Evolutionary conservation across 805 yeast species (phyloP), one percentile per base, ranked within the genome.

Genomic region (Metschnikowia lachancei): DNA sequence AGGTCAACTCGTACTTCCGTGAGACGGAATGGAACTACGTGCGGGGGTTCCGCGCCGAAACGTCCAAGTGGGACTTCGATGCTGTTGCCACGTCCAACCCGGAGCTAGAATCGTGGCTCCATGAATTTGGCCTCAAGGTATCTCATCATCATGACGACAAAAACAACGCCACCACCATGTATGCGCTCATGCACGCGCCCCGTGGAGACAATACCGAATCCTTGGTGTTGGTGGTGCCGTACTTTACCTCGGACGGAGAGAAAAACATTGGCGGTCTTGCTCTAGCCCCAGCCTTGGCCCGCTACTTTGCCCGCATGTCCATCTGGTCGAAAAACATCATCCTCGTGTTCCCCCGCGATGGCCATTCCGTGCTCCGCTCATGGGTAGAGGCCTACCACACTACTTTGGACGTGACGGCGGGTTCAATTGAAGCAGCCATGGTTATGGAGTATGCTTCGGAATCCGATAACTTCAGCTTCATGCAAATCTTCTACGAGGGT

Each of bases 371-470:
- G 1, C 70, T 92, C 47, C 73, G 96, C 48, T 70, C 82, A 3
- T 94, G 98, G 98, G 97, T 92, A 8, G 88, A 86, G 49, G 96
- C 95, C 0, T 94, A 94, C 64, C 98, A 94, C 60, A 82, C 87
- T 0, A 71, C 85, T 0, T 69, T 94, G 59, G 95, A 89, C 57
- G 72, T 82, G 45, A 90, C 97, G 1, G 97, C 95, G 30, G 99
- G 99, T 0, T 80, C 94, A 0, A 85, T 94, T 34, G 97, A 94
- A 57, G 87, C 94, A 30, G 98, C 97, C 0, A 61, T 94, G 3
- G 83, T 90, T 17, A 57, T 94, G 49, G 98, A 94, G 62, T 89
- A 78, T 60, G 82, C 94, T 3, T 77, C 80, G 7, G 68, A 70
- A 7, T 64, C 65, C 1, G 98, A 91, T 62, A 75, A 79, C 54